These are phyloP conservation scores for Pisolithus thermaeus DNA, from an alignment of 1,284 basidiomycete genomes.

Conservation along the genomic window DNA sequence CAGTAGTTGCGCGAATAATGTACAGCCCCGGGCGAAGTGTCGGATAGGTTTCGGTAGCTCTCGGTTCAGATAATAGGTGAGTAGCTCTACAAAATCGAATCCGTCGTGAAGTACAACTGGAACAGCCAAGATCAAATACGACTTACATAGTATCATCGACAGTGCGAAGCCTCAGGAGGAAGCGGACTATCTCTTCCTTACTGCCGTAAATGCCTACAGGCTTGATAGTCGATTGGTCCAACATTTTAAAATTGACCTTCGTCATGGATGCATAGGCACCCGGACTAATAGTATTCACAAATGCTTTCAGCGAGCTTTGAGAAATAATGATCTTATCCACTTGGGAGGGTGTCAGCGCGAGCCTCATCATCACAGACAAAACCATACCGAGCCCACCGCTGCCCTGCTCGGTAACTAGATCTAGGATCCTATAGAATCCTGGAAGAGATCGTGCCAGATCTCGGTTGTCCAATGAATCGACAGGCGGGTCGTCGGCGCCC, in stretches of 20 bases:
- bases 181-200: slow-evolving; percentile 39
- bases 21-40: slow-evolving; percentile 44
- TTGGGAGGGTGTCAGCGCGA: slow-evolving; percentile 12
- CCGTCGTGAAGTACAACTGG: neutral
- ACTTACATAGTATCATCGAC: slow-evolving; percentile 32
- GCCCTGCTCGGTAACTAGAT: slow-evolving; percentile 42
- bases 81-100: slow-evolving; percentile 3
- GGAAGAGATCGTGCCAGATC: slow-evolving; percentile 24
- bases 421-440: slow-evolving; percentile 43
- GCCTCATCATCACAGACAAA: neutral
- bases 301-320: slow-evolving; percentile 35
- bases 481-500: neutral
- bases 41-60: slow-evolving; percentile 17
- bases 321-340: slow-evolving; percentile 52
- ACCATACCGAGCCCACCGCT: slow-evolving; percentile 41
- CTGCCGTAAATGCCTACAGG: slow-evolving; percentile 49
- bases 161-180: slow-evolving; percentile 30
- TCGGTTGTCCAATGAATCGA: neutral
- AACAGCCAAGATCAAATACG: slow-evolving; percentile 8
- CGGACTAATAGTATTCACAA: slow-evolving; percentile 39
- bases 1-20: slow-evolving; percentile 17
- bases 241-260: slow-evolving; percentile 40
- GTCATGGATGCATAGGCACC: slow-evolving; percentile 43
- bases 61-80: slow-evolving; percentile 10
- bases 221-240: slow-evolving; percentile 35